Percentiles rank a stretch among this genome's conserved stretches.
Conservation (phyloP, 2,329 filamentous ascomycete species). For the Exophiala lecanii-corni region DNA sequence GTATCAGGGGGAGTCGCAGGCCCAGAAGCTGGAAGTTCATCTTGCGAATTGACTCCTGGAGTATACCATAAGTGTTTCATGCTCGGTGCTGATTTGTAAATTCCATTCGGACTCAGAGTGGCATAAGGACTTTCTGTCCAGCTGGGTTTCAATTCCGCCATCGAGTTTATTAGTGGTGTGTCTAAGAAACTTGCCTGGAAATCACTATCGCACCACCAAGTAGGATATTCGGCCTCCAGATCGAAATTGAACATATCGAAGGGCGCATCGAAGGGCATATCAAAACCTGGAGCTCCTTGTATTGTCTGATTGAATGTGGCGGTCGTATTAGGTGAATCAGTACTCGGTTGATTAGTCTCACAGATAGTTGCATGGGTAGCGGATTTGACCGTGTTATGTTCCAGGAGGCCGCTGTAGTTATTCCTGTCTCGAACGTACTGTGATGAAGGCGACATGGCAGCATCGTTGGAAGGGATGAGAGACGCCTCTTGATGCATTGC, state of each 20-base stretch:
- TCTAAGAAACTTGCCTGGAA: conserved; percentile 17
- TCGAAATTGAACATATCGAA: conserved; percentile 17
- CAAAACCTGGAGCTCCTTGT: background rate
- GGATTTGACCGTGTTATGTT: background rate
- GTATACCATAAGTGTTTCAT: conserved; percentile 21
- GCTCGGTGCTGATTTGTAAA: conserved; percentile 9
- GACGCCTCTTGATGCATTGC: conserved; percentile 1
- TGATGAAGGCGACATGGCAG: background rate
- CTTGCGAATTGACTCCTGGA: conserved; percentile 9
- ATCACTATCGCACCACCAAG: conserved; percentile 20
- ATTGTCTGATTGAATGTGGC: conserved; percentile 3
- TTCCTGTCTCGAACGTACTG: background rate
- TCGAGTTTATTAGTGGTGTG: conserved; percentile 17
- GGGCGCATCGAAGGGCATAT: conserved; percentile 8
- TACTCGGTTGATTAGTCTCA: background rate
- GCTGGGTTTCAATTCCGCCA: conserved; percentile 17
- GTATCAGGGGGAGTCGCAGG: conserved; percentile 16
- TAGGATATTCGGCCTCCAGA: conserved; percentile 18
- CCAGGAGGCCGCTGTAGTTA: background rate
- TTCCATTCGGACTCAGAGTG: conserved; percentile 4
- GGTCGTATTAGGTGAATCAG: conserved; percentile 5
- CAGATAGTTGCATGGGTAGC: background rate
- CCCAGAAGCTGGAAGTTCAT: conserved; percentile 15
- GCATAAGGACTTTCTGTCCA: conserved; percentile 17
- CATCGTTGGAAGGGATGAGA: conserved; percentile 3